Evolutionary conservation across 345 rosid species (phyloP).

Genomic region (Brassica cretica): DNA sequence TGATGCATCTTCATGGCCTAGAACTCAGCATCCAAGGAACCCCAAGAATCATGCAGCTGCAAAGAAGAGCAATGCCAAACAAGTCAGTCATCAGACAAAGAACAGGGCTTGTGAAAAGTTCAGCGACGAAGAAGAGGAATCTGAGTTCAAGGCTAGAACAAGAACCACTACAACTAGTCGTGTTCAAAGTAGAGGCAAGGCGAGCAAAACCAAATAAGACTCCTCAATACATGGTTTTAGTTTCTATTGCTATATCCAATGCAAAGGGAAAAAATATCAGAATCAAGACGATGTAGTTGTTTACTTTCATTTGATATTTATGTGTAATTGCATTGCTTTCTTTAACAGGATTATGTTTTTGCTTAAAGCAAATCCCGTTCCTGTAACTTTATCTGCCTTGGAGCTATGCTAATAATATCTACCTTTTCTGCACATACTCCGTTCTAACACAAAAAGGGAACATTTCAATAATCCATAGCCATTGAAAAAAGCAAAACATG

Average conservation of each 20-base stretch:
- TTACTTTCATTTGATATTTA: conserved; percentile 9
- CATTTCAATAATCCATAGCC: conserved; percentile 11
- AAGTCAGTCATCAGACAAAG: conserved; percentile 39
- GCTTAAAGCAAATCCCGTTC: conserved; percentile 32
- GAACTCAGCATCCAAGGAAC: conserved; percentile 40
- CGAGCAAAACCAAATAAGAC: conserved; percentile 42
- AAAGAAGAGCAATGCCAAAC: conserved; percentile 37
- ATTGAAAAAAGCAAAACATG: conserved; percentile 6
- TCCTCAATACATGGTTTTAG: conserved; percentile 6
- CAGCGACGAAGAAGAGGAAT: conserved; percentile 39
- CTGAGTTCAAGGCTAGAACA: conserved; percentile 39
- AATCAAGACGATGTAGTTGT: conserved; percentile 20
- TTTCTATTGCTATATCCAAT: conserved; percentile 14
- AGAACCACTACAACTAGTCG: conserved; percentile 47
- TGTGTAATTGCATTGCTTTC: conserved; percentile 29
- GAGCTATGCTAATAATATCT: conserved; percentile 33
- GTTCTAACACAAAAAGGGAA: conserved; percentile 14
- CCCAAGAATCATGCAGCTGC: conserved; percentile 38
- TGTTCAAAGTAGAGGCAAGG: conserved; percentile 49
- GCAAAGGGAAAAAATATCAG: conserved; percentile 17
- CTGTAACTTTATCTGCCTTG: conserved; percentile 24
- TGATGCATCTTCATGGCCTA: conserved; percentile 77
- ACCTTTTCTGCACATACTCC: conserved; percentile 20
- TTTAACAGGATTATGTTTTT: conserved; percentile 21
- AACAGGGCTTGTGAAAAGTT: conserved; percentile 36